These are phyloP conservation scores for Termitomyces titanicus DNA, from an alignment of 768 basidiomycete genomes.

Conservation along the genomic window DNA sequence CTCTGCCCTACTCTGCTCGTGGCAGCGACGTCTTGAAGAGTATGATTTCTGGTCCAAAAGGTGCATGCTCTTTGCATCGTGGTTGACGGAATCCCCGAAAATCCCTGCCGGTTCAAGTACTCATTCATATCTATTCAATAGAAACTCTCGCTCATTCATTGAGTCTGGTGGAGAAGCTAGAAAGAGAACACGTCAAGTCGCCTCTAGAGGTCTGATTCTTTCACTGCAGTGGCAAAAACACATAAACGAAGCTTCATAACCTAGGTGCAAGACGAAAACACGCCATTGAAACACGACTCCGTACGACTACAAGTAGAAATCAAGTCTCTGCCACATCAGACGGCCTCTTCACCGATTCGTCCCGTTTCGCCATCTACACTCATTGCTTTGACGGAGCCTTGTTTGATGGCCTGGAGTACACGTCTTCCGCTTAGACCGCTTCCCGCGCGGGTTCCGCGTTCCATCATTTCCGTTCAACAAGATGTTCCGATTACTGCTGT, in stretches of 20 bases:
- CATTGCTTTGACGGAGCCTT: slow-evolving; percentile 41
- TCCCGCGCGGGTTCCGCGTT: not conserved
- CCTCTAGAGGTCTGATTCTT: not conserved
- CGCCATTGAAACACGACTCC: not conserved
- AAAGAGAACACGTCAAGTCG: not conserved
- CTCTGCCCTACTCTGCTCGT: slow-evolving; percentile 25
- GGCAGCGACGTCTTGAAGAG: slow-evolving; percentile 23
- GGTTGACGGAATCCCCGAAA: not conserved
- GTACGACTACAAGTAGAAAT: not conserved
- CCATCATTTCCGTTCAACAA: not conserved
- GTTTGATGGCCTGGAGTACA: slow-evolving; percentile 36
- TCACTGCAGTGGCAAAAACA: not conserved
- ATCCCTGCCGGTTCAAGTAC: not conserved
- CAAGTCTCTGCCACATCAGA: not conserved
- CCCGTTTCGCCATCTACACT: slow-evolving; percentile 35
- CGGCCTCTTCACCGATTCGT: slow-evolving; percentile 15
- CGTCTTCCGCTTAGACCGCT: not conserved
- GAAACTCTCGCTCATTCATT: slow-evolving; percentile 4
- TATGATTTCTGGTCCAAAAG: slow-evolving; percentile 26
- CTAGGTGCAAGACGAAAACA: not conserved
- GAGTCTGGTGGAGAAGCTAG: slow-evolving; percentile 13
- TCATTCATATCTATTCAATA: not conserved
- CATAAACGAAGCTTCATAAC: not conserved
- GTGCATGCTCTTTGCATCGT: slow-evolving; percentile 1
- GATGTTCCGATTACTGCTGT: not conserved